Conservation (phyloP, 768 basidiomycete genomes). For the Russula vinacea region DNA sequence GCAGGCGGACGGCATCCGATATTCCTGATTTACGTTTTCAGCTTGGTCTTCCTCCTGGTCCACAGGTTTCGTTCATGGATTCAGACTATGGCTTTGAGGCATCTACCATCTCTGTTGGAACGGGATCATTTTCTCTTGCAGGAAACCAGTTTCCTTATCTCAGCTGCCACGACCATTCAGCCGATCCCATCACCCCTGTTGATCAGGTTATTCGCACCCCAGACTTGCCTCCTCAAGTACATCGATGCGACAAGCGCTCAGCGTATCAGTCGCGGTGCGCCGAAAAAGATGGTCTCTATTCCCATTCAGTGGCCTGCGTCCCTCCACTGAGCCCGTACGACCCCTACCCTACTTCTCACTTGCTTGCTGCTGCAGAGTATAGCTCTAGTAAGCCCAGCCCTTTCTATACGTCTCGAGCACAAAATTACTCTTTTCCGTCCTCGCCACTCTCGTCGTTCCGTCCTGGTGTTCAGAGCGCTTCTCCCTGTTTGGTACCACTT, state of each 20-base stretch:
- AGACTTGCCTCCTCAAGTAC: conserved; percentile 32
- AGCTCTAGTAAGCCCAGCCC: conserved; percentile 13
- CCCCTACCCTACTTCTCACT: conserved; percentile 2
- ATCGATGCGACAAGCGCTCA: conserved; percentile 27
- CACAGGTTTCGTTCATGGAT: conserved; percentile 24
- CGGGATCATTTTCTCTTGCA: conserved; percentile 14
- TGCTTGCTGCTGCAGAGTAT: neutral
- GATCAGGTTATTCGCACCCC: conserved; percentile 37
- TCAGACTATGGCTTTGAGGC: conserved; percentile 25
- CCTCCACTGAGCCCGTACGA: conserved; percentile 5
- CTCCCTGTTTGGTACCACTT: conserved; percentile 11
- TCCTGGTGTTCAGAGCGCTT: neutral
- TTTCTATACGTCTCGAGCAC: conserved; percentile 19
- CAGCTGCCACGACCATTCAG: conserved; percentile 8
- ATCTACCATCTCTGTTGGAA: conserved; percentile 11
- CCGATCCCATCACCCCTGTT: conserved; percentile 31
- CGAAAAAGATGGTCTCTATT: conserved; percentile 13
- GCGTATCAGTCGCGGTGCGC: conserved; percentile 4
- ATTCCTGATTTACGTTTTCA: conserved; percentile 33
- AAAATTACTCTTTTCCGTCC: conserved; percentile 22
- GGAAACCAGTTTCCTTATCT: conserved; percentile 16
- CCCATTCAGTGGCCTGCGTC: conserved; percentile 7
- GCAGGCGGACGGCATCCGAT: conserved; percentile 37
- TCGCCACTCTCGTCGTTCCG: conserved; percentile 20
- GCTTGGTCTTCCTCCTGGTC: conserved; percentile 30